Conservation (phyloP, 2,329 filamentous ascomycete genomes). For the Exutisphaerella laricina region DNA sequence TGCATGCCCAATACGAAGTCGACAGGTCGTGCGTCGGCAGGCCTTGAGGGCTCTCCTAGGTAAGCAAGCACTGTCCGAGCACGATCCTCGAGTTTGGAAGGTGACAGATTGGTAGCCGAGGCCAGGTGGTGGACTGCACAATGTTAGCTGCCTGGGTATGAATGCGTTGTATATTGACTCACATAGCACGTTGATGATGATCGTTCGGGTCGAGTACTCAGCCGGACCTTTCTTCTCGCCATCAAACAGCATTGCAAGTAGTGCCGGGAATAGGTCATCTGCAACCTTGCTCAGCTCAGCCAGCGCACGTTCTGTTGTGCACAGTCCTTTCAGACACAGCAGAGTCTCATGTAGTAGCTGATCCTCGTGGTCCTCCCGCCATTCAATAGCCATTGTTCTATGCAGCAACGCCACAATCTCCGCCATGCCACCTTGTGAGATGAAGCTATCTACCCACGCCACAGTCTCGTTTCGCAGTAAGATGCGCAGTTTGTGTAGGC, state of each 20-base stretch:
- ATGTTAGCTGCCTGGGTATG: conserved; percentile 9
- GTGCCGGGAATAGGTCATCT: conserved; percentile 72
- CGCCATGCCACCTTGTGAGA: conserved; percentile 82
- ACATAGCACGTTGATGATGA: conserved; percentile 79
- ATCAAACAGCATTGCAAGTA: conserved; percentile 87
- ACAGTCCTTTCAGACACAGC: conserved; percentile 87
- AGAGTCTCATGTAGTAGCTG: conserved; percentile 85
- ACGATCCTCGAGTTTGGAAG: conserved; percentile 50
- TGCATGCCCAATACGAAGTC: conserved; percentile 88
- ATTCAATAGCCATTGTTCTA: conserved; percentile 92
- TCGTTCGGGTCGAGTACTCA: conserved; percentile 88
- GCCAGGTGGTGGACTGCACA: conserved; percentile 68
- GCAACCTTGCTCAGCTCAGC: conserved; percentile 77
- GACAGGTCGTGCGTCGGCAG: conserved; percentile 69
- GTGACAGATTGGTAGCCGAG: conserved; percentile 44
- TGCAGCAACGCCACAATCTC: conserved; percentile 82
- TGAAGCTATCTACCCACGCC: conserved; percentile 89
- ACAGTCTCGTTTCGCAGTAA: conserved; percentile 92
- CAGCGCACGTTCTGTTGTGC: conserved; percentile 82
- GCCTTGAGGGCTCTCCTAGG: conserved; percentile 70
- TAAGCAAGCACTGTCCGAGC: conserved; percentile 71
- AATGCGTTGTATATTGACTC: conserved; percentile 17
- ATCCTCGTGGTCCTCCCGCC: conserved; percentile 97
- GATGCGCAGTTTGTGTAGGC: conserved; percentile 85
- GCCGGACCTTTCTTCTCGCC: conserved; percentile 97